phyloP scores from a whole-genome alignment of 2,329 filamentous ascomycete species.

The Trichocomaceae sp. region DNA sequence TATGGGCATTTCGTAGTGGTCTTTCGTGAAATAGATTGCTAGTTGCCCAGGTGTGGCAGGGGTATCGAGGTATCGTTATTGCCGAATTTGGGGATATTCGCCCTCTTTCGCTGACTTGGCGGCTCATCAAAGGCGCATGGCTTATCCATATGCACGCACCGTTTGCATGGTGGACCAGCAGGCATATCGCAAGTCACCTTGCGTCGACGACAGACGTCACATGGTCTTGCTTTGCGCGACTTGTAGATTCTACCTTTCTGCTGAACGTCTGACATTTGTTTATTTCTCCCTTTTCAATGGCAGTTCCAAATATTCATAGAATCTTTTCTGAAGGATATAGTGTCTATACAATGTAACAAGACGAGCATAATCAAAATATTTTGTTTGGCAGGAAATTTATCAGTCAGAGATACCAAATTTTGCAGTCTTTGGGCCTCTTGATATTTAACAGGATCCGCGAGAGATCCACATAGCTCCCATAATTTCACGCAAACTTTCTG shows the following conservation, averaged over 20 bases:
- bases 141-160: conserved; percentile 3
- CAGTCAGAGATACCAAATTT: conserved; percentile 2
- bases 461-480: conserved; percentile 1
- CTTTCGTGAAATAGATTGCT: no score
- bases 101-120: background rate
- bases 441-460: conserved; percentile 1
- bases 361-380: no score
- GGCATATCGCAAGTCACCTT: conserved; percentile 8
- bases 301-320: no score
- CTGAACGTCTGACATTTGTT: background rate
- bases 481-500: conserved; percentile 6
- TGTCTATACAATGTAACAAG: no score
- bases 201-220: conserved; percentile 4
- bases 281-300: background rate
- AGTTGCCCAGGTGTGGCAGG: background rate
- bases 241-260: conserved; percentile 6
- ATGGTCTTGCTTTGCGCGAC: conserved; percentile 1
- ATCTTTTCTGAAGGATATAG: no score
- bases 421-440: conserved; percentile 5
- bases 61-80: background rate
- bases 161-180: background rate
- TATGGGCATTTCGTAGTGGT: conserved; percentile 25
- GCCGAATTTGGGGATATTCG: background rate
- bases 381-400: background rate
- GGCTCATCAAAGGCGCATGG: background rate